Percentiles rank a stretch among this genome's conserved stretches.
These are phyloP conservation scores for Aphanomyces astaci DNA, from an alignment of 352 stramenopile species.

Conservation along the genomic window DNA sequence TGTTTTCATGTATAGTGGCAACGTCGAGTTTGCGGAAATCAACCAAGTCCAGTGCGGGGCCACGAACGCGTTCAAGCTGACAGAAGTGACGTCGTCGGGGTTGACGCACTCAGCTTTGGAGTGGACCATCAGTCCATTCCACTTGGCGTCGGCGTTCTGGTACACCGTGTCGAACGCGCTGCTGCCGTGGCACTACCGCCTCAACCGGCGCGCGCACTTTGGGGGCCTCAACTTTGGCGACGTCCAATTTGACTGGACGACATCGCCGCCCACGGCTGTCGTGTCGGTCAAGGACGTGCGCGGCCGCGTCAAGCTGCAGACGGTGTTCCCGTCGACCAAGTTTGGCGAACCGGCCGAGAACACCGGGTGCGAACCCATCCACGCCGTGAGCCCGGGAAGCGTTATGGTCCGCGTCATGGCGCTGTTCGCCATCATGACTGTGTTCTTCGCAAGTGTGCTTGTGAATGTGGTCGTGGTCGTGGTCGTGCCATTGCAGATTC, in stretches of 20 bases:
- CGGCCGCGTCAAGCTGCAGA: constrained; percentile 25
- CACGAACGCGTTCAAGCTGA: constrained; percentile 43
- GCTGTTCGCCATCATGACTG: not conserved
- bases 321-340: constrained; percentile 25
- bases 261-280: constrained; percentile 27
- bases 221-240: constrained; percentile 90
- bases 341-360: constrained; percentile 1
- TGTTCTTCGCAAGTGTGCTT: constrained; percentile 22
- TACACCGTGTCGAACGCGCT: constrained; percentile 67
- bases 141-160: too few species aligned
- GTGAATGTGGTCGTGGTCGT: constrained; percentile 24
- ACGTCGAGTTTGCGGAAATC: constrained; percentile 90
- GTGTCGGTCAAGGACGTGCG: constrained; percentile 26
- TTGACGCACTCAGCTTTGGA: constrained; percentile 92
- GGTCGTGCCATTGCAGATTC: constrained; percentile 24
- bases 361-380: constrained; percentile 28
- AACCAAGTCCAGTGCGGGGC: constrained; percentile 86
- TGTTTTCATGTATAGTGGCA: constrained; percentile 56
- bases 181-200: constrained; percentile 72
- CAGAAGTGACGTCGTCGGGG: constrained; percentile 86
- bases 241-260: constrained; percentile 86
- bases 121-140: too few species aligned
- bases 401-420: constrained; percentile 19
- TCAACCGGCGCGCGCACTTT: constrained; percentile 56
- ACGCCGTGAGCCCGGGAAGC: constrained; percentile 17